Percentiles rank a stretch among this genome's conserved stretches.
Evolutionary conservation across 139 green algal genomes (phyloP).

Genomic region (Gonium pectorale): DNA sequence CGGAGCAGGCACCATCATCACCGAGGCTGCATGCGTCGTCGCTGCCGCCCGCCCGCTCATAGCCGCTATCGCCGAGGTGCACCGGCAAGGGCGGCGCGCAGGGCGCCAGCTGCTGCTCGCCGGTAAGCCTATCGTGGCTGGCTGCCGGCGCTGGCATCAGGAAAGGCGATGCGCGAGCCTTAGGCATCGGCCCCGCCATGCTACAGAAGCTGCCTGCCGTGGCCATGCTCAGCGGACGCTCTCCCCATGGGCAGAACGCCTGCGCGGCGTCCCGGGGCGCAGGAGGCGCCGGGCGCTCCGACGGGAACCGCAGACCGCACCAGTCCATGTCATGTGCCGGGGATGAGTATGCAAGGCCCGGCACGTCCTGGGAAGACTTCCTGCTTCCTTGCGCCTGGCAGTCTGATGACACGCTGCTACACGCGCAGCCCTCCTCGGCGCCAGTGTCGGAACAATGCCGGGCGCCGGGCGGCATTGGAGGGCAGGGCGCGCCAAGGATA

Average conservation of each 20-base stretch:
- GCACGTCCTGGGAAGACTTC: not conserved
- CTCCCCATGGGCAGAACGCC: no score
- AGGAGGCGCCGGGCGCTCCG: not conserved
- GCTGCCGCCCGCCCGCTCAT: not conserved
- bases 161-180: not conserved
- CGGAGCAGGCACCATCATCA: not conserved
- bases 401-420: no score
- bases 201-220: not conserved
- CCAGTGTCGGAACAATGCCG: no score
- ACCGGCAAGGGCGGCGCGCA: no score
- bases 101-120: no score
- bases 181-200: not conserved
- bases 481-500: no score
- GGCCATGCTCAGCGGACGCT: slow-evolving; percentile 2
- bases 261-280: not conserved
- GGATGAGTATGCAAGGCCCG: not conserved
- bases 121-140: no score
- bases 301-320: not conserved
- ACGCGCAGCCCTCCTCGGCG: no score
- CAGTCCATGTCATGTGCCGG: not conserved
- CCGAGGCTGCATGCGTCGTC: not conserved
- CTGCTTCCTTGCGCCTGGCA: not conserved
- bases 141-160: not conserved
- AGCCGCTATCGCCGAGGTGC: no score
- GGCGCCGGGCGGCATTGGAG: no score